phyloP scores from a whole-genome alignment of 148 eudicot species.

The Cornus kousa region DNA sequence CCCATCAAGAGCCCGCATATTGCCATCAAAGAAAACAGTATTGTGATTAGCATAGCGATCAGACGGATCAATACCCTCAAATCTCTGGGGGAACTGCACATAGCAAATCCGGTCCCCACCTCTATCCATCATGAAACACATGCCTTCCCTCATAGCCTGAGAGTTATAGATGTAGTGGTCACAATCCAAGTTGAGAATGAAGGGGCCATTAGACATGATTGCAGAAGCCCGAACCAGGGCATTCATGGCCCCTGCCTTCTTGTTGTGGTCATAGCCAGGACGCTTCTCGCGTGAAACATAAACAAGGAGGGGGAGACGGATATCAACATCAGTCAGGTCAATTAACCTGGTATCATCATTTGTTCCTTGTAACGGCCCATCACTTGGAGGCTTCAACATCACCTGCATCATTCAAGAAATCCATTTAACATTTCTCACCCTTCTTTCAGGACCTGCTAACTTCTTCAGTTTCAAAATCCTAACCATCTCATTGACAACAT shows the following conservation, averaged over 20 bases:
- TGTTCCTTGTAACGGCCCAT: slow-evolving; percentile 58
- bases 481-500: neutral
- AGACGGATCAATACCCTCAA: slow-evolving; percentile 80
- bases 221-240: slow-evolving; percentile 91
- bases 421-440: neutral
- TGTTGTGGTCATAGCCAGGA: slow-evolving; percentile 93
- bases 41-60: slow-evolving; percentile 93
- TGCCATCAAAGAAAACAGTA: slow-evolving; percentile 92
- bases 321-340: slow-evolving; percentile 71
- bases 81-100: slow-evolving; percentile 84
- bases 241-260: slow-evolving; percentile 98
- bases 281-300: slow-evolving; percentile 89
- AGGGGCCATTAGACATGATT: slow-evolving; percentile 89
- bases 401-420: slow-evolving; percentile 47
- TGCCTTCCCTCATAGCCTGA: slow-evolving; percentile 87
- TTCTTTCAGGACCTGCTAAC: neutral
- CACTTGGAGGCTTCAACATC: slow-evolving; percentile 89
- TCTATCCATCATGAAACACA: slow-evolving; percentile 92
- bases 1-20: slow-evolving; percentile 93
- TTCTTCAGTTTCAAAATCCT: neutral
- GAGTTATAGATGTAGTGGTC: slow-evolving; percentile 90
- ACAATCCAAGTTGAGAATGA: slow-evolving; percentile 80
- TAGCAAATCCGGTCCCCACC: slow-evolving; percentile 89
- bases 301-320: slow-evolving; percentile 90
- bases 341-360: slow-evolving; percentile 46